These are phyloP conservation scores for Pichia gijzeniarum DNA, from an alignment of 805 yeast species.

Conservation along the genomic window DNA sequence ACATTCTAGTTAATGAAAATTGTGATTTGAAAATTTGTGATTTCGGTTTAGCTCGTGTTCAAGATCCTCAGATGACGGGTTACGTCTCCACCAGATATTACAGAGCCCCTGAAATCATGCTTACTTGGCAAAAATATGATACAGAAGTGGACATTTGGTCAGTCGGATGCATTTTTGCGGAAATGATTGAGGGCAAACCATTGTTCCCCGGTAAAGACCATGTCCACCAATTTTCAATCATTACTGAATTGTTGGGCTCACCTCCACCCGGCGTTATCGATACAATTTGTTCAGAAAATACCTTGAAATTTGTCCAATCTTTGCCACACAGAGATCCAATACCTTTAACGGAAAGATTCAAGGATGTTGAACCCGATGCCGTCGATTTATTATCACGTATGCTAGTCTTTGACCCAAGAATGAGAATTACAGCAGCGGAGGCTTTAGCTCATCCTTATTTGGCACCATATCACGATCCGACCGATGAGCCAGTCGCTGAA, in stretches of 20 bases:
- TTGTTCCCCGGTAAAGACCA: conserved; percentile 88
- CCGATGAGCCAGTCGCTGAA: conserved; percentile 93
- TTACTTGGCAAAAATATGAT: conserved; percentile 64
- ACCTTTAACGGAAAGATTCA: conserved; percentile 77
- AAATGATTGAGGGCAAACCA: conserved; percentile 55
- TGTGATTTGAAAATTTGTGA: conserved; percentile 80
- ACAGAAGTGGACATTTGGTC: conserved; percentile 80
- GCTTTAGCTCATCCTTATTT: conserved; percentile 87
- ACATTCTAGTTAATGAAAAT: conserved; percentile 58
- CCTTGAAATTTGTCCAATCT: conserved; percentile 87
- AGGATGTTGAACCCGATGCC: conserved; percentile 75
- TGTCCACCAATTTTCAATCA: conserved; percentile 95
- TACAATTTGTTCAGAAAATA: conserved; percentile 93
- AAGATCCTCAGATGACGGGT: conserved; percentile 54
- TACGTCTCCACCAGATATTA: conserved; percentile 85
- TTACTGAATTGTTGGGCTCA: conserved; percentile 86
- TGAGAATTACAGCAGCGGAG: conserved; percentile 87
- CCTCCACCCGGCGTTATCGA: conserved; percentile 96
- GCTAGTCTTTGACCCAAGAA: conserved; percentile 93
- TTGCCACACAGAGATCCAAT: conserved; percentile 91
- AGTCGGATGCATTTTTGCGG: conserved; percentile 73
- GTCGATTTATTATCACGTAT: conserved; percentile 81
- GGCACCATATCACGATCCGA: conserved; percentile 94
- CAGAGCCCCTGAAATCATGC: conserved; percentile 79
- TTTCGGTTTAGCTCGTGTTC: conserved; percentile 64